phyloP scores from a whole-genome alignment of 805 yeast genomes.

The Kazachstania kunashirensis region DNA sequence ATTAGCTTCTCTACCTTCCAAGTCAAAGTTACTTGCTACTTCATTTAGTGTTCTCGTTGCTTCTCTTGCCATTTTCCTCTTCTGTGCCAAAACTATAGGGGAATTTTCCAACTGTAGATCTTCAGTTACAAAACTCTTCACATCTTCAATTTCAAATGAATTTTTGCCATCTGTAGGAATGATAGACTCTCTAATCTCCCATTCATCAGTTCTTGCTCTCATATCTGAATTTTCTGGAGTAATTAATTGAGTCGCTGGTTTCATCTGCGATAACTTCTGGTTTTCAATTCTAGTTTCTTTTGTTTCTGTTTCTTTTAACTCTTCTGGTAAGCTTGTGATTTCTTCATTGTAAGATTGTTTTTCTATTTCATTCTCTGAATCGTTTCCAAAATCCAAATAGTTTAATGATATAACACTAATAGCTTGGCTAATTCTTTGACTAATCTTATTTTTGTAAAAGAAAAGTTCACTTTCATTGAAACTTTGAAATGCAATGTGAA shows the following conservation, averaged over 20 bases:
- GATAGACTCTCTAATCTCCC: constrained; percentile 9
- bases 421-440: constrained; percentile 29
- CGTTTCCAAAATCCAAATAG: constrained; percentile 9
- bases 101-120: constrained; percentile 12
- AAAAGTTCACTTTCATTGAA: constrained; percentile 3
- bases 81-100: constrained; percentile 18
- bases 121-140: not conserved
- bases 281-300: not conserved
- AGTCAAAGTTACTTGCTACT: constrained; percentile 10
- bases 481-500: too few species aligned
- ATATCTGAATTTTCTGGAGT: constrained; percentile 15
- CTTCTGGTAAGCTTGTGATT: constrained; percentile 4
- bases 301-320: not conserved
- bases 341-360: not conserved
- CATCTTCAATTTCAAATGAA: constrained; percentile 8
- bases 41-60: constrained; percentile 11
- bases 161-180: constrained; percentile 4
- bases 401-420: constrained; percentile 20
- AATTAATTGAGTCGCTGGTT: constrained; percentile 6
- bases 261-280: not conserved
- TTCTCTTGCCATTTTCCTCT: constrained; percentile 17
- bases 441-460: constrained; percentile 5
- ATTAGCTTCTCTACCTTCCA: constrained; percentile 2
- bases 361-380: constrained; percentile 4
- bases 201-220: constrained; percentile 9